These are phyloP conservation scores for Colletotrichum sp. DNA, from an alignment of 2,329 filamentous ascomycete species.

Conservation along the genomic window DNA sequence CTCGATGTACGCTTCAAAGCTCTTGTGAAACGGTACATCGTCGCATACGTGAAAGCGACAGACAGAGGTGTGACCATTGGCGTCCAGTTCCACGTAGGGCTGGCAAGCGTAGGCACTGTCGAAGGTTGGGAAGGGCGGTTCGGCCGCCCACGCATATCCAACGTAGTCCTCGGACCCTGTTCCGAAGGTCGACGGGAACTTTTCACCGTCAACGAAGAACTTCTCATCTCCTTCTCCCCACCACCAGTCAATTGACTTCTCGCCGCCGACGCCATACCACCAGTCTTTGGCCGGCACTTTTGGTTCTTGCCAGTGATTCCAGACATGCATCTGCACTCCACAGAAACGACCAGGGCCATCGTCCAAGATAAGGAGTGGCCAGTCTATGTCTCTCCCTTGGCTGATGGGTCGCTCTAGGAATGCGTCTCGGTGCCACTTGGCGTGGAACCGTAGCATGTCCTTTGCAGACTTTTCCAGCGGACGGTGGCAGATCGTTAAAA, in stretches of 20 bases:
- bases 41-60: slow-evolving; percentile 18
- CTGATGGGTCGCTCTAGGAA: slow-evolving; percentile 8
- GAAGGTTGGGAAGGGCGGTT: slow-evolving; percentile 10
- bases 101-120: slow-evolving; percentile 17
- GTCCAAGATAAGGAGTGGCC: slow-evolving; percentile 3
- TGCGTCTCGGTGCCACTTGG: slow-evolving; percentile 9
- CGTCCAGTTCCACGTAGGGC: slow-evolving; percentile 4
- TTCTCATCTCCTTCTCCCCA: slow-evolving; percentile 18
- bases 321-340: slow-evolving; percentile 16
- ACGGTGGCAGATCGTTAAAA: slow-evolving; percentile 5
- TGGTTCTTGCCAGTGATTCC: slow-evolving; percentile 12
- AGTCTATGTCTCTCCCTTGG: slow-evolving; percentile 11
- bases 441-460: slow-evolving; percentile 7
- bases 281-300: slow-evolving; percentile 4
- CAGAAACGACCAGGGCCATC: slow-evolving; percentile 11
- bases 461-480: neutral
- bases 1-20: slow-evolving; percentile 14
- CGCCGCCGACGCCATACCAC: slow-evolving; percentile 13
- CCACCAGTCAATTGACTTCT: slow-evolving; percentile 19
- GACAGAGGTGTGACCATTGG: slow-evolving; percentile 15
- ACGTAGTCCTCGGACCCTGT: slow-evolving; percentile 16
- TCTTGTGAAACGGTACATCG: slow-evolving; percentile 10
- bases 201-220: slow-evolving; percentile 17
- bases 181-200: slow-evolving; percentile 14
- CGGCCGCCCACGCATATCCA: slow-evolving; percentile 15